Conservation (phyloP, 2,329 filamentous ascomycete species). For the Aspergillus pseudoglaucus region DNA sequence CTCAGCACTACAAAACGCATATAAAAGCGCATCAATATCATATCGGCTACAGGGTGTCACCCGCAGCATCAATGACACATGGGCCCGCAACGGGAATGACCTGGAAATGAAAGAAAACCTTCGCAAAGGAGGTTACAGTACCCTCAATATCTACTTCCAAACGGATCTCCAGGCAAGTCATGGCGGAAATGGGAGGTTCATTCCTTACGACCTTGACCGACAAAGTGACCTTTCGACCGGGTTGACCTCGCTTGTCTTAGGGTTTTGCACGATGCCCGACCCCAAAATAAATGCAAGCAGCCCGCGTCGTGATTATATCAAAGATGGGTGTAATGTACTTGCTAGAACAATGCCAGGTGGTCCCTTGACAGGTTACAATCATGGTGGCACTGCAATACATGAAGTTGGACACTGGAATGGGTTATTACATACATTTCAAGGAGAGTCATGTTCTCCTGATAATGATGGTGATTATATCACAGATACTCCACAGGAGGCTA, state of each 20-base stretch:
- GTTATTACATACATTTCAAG: constrained; percentile 41
- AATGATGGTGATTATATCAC: constrained; percentile 38
- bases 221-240: constrained; percentile 8
- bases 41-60: constrained; percentile 47
- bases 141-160: constrained; percentile 57
- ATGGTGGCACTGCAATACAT: constrained; percentile 41
- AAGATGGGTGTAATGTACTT: constrained; percentile 53
- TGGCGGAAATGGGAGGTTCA: constrained; percentile 15
- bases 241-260: constrained; percentile 38
- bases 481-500: constrained; percentile 44
- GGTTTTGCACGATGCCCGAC: constrained; percentile 48
- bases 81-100: constrained; percentile 47
- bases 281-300: constrained; percentile 34
- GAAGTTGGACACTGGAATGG: constrained; percentile 45
- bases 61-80: constrained; percentile 48
- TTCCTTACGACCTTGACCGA: constrained; percentile 20
- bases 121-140: constrained; percentile 47
- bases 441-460: constrained; percentile 25
- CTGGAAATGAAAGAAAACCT: constrained; percentile 48
- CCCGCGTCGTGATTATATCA: constrained; percentile 37
- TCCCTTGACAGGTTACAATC: constrained; percentile 42
- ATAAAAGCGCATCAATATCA: constrained; percentile 39
- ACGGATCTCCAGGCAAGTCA: constrained; percentile 40
- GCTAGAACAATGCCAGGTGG: constrained; percentile 53
- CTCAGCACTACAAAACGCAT: constrained; percentile 40